A percentile compares a stretch with the other conserved stretches of the same genome.
These are phyloP conservation scores for Ogataea ganodermae DNA, from an alignment of 805 yeast genomes.

Conservation along the genomic window DNA sequence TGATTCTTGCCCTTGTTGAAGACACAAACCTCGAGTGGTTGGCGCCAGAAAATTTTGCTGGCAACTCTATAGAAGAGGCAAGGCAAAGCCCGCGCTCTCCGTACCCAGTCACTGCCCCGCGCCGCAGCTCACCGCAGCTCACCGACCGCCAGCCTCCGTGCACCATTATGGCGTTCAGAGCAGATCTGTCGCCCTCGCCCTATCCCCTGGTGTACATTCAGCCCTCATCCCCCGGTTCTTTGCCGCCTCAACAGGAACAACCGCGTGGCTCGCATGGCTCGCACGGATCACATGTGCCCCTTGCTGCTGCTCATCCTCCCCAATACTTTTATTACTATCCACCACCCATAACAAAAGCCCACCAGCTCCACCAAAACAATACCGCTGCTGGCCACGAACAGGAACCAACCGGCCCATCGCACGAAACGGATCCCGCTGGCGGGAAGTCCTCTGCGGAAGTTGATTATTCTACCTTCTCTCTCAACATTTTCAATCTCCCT, in stretches of 20 bases:
- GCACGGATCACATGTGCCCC: not conserved
- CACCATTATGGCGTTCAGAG: conserved; percentile 8
- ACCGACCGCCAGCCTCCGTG: not conserved
- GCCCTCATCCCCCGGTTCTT: not conserved
- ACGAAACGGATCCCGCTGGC: not conserved
- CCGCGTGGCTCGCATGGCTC: conserved; percentile 3
- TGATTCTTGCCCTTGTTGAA: not conserved
- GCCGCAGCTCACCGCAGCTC: not conserved
- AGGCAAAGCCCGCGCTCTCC: not conserved
- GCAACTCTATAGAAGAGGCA: conserved; percentile 3
- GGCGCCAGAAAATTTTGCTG: not conserved
- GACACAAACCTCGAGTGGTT: not conserved
- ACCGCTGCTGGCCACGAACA: not conserved
- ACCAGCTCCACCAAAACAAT: not conserved
- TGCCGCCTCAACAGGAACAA: not conserved
- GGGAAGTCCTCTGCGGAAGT: too few relatives aligned
- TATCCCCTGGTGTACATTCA: conserved; percentile 10
- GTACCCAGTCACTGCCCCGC: not conserved
- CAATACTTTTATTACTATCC: conserved; percentile 10
- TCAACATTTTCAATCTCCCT: conserved; percentile 23
- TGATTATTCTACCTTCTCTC: conserved; percentile 4
- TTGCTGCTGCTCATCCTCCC: not conserved
- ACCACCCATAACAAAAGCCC: not conserved
- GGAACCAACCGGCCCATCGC: not conserved
- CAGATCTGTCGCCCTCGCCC: conserved; percentile 10